A percentile compares a stretch with the other conserved stretches of the same genome.
These are phyloP conservation scores for Dactylis glomerata DNA, from an alignment of 176 grass and related monocot genomes.

Conservation along the genomic window DNA sequence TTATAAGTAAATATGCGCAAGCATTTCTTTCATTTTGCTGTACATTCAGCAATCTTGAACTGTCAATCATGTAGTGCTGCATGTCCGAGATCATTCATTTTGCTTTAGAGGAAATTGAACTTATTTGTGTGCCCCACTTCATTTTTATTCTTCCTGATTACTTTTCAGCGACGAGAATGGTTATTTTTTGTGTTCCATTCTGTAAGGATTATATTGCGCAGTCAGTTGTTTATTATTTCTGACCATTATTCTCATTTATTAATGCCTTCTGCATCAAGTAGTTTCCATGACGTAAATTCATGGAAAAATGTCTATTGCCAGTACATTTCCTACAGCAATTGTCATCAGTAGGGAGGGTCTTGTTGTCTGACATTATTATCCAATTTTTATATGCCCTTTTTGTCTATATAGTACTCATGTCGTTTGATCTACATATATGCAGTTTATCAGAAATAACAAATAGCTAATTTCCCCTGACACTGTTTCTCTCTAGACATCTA, in stretches of 20 bases:
- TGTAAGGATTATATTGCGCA: not conserved
- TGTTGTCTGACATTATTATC: not conserved
- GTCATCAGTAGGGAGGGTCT: not conserved
- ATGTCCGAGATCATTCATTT: not conserved
- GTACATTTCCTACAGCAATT: not conserved
- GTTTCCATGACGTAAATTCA: too few species aligned
- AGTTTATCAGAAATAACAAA: constrained; percentile 27
- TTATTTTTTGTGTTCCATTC: not conserved
- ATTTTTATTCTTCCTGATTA: not conserved
- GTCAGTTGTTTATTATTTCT: not conserved
- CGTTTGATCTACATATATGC: not conserved
- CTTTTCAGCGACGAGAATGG: not conserved
- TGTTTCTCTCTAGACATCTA: constrained; percentile 59
- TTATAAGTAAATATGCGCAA: not conserved
- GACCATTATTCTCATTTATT: not conserved
- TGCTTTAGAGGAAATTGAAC: not conserved
- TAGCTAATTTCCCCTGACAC: constrained; percentile 15
- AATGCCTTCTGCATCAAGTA: not conserved
- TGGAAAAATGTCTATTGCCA: constrained; percentile 3
- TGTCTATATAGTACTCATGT: not conserved
- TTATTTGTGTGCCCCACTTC: not conserved
- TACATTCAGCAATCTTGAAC: not conserved
- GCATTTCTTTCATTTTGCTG: not conserved
- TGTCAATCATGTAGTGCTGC: not conserved
- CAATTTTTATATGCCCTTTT: not conserved